Evolutionary conservation across 2,329 filamentous ascomycete species (phyloP), one percentile per base, ranked within the genome.

Genomic region (Metarhizium humberi): DNA sequence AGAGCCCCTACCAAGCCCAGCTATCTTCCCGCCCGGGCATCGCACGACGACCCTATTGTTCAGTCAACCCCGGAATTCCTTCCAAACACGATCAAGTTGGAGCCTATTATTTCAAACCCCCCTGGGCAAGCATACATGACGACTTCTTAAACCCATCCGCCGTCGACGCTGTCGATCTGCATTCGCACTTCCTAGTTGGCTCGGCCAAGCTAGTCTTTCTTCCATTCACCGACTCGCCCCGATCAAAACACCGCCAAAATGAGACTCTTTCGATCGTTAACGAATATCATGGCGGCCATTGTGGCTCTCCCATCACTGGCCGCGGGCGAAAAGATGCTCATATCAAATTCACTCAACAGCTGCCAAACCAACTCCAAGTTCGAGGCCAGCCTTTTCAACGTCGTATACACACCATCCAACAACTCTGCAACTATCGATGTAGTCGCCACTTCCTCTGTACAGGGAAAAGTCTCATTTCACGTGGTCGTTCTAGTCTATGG

Each of bases 351-450:
- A 36, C 78, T 95, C 60, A 88, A 87, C 69, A 79, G 87, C 36
- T 95, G 90, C 73, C 86, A 89, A 75, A 75, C 81, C 53, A 85
- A 90, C 70, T 90, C 87, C 42, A 85, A 83, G 66, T 92, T 95
- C 70, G 87, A 86, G 3, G 90, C 90, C 62, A 90, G 86, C 61
- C 78, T 91, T 56, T 95, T 95, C 80, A 86, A 92, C 63, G 86
- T 94, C 67, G 73, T 81, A 60, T 88, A 87, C 70, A 87, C 84
- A 1, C 85, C 87, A 20, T 73, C 78, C 66, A 92, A 92, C 70
- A 78, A 78, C 61, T 83, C 82, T 36, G 75, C 90, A 53, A 73
- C 77, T 53, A 82, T 92, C 70, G 79, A 88, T 66, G 82, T 95
- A 61, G 79, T 86, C 57, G 89, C 88, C 58, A 84, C 88, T 38